A percentile compares a stretch with the other conserved stretches of the same genome.
Evolutionary conservation across 2,329 filamentous ascomycete genomes (phyloP).

Genomic region (Lachnellula hyalina): DNA sequence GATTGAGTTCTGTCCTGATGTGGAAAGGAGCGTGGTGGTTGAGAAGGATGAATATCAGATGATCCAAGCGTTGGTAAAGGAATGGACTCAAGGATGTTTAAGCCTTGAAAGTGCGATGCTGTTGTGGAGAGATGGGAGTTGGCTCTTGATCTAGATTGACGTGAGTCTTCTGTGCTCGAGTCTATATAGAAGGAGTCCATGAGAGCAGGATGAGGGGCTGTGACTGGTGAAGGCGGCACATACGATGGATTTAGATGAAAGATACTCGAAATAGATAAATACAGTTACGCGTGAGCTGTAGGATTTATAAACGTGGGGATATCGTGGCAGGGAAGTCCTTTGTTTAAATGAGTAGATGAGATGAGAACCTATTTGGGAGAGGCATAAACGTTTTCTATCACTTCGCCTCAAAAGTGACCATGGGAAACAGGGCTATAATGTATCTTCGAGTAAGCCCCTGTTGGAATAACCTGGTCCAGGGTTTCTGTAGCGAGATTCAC

Average conservation of each 20-base stretch:
- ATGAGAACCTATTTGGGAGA: constrained; percentile 27
- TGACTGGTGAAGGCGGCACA: constrained; percentile 28
- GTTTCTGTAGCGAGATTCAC: not conserved
- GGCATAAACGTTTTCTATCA: constrained; percentile 24
- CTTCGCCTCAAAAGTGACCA: constrained; percentile 25
- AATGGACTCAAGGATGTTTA: constrained; percentile 24
- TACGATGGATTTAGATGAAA: constrained; percentile 22
- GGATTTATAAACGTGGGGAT: constrained; percentile 23
- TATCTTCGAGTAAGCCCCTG: constrained; percentile 6
- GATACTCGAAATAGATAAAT: constrained; percentile 25
- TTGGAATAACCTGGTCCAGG: not conserved
- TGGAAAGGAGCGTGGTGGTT: constrained; percentile 18
- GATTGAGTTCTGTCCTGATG: constrained; percentile 16
- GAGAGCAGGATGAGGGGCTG: constrained; percentile 24
- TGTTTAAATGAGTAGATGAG: constrained; percentile 10
- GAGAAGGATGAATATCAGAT: constrained; percentile 14
- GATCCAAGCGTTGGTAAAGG: constrained; percentile 14
- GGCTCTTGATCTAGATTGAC: constrained; percentile 29
- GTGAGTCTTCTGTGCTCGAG: constrained; percentile 29
- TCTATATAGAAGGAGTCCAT: constrained; percentile 32
- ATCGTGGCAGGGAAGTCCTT: constrained; percentile 10
- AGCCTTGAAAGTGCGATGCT: constrained; percentile 26
- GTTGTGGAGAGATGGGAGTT: constrained; percentile 29
- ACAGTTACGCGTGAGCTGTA: constrained; percentile 9
- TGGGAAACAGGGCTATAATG: constrained; percentile 26